phyloP scores from a whole-genome alignment of 2,329 filamentous ascomycete species.

The Cladosporium sp. region DNA sequence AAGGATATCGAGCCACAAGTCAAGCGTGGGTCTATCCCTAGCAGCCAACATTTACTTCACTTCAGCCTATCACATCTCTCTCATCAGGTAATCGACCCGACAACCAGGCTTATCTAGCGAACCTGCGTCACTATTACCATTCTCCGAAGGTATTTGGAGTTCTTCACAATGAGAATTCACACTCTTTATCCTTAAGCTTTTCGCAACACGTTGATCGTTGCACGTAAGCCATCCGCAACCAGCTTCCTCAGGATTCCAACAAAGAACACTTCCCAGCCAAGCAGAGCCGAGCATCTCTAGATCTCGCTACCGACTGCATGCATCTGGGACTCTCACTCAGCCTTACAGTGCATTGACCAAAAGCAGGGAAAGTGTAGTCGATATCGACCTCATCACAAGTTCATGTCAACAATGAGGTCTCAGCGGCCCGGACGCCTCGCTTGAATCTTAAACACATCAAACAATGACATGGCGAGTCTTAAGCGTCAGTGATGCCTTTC shows the following conservation, averaged over 20 bases:
- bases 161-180: no score
- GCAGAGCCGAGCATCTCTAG: constrained; percentile 17
- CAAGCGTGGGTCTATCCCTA: no score
- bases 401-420: constrained; percentile 1
- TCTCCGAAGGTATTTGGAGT: no score
- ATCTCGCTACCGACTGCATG: constrained; percentile 26
- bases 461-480: background rate
- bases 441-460: no score
- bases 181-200: background rate
- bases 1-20: no score
- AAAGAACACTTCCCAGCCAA: background rate
- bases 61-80: no score
- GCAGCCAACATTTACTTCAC: no score
- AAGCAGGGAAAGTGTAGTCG: constrained; percentile 13
- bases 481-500: background rate
- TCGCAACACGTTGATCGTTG: background rate
- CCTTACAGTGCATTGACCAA: constrained; percentile 3
- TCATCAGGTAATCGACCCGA: no score
- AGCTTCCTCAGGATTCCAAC: background rate
- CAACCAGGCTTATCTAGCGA: no score
- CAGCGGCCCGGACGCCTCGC: constrained; percentile 3
- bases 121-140: no score
- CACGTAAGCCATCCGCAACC: background rate
- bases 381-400: background rate
- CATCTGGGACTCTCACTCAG: constrained; percentile 13